A percentile compares a stretch with the other conserved stretches of the same genome.
Conservation (phyloP, 139 green algal genomes). For the Volvox reticuliferus region DNA sequence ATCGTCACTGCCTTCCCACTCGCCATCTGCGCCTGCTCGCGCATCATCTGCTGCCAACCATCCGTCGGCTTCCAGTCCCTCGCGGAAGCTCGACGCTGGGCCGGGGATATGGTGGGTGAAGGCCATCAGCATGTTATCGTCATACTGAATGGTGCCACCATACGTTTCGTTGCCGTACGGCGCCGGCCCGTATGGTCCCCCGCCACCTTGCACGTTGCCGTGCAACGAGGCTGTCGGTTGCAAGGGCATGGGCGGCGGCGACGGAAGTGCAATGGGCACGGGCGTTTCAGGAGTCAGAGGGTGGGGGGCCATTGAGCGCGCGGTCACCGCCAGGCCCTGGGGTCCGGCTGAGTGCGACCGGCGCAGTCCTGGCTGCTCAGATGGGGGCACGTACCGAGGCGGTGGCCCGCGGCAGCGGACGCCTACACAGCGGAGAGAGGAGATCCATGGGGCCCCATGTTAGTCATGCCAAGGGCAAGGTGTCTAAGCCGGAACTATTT, state of each 20-base stretch:
- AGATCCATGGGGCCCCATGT: no score
- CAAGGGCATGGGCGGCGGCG: background rate
- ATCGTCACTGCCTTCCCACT: background rate
- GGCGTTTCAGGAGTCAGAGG: conserved; percentile 17
- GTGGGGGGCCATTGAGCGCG: conserved; percentile 29
- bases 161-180: conserved; percentile 35
- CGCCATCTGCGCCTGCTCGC: no score
- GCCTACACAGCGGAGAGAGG: background rate
- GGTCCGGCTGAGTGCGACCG: conserved; percentile 6
- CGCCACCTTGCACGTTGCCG: background rate
- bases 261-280: background rate
- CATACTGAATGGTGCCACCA: conserved; percentile 18
- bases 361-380: background rate
- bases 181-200: background rate
- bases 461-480: no score
- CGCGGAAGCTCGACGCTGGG: background rate
- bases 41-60: background rate
- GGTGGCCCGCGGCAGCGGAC: conserved; percentile 8
- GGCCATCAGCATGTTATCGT: conserved; percentile 16
- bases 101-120: conserved; percentile 36
- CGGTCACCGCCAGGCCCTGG: background rate
- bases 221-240: background rate
- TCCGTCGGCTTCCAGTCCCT: background rate
- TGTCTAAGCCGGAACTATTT: no score
- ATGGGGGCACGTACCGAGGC: conserved; percentile 2